Evolutionary conservation across 768 basidiomycete genomes (phyloP), one percentile per base, ranked within the genome.

Genomic region (Gyrodon lividus): DNA sequence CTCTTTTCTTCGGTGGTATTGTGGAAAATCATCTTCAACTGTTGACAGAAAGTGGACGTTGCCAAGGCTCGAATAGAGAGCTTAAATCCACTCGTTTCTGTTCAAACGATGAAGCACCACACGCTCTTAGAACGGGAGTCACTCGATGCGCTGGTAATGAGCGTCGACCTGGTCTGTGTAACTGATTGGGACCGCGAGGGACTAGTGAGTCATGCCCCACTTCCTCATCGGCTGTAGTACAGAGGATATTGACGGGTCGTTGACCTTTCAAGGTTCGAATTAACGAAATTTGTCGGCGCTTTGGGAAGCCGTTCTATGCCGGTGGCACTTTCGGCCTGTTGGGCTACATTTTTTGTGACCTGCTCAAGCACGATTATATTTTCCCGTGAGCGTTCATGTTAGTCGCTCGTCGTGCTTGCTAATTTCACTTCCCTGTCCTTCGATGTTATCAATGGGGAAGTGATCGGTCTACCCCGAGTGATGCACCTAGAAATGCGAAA

Each of bases 281-380:
- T 48, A 95, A 98, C 67, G 79, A 82, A 46, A 75, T 83, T n/a
- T 92, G 93, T 67, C 78, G 94, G 53, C 77, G 79, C 50, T 74
- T 80, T 43, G 72, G 76, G 38, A 92, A 86, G 55, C 86, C 90
- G 6, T 87, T 98, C 66, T 98, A 97, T 61, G 83, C 87, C n/a
- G 94, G 94, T 1, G 91, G 91, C 10, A 87, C 89, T 14, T 95
- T 92, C 66, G 96, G 96, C 19, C 75, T 95, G 52, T 73, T 85
- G 41, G 96, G 96, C 14, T 99, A 92, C 70, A 92, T 97, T 62
- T 97, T 98, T 65, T 92, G 92, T 56, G 95, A 98, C 67, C 77
- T 99, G 49, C 75, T 94, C 50, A 77, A 81, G 49, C 96, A 97
- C 62, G 86, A 93, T 55, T 92, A 87, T 67, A 82, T 97, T 55